Evolutionary conservation across 2,329 filamentous ascomycete genomes (phyloP), one percentile per base, ranked within the genome.

Genomic region (Didymella arachidicola): DNA sequence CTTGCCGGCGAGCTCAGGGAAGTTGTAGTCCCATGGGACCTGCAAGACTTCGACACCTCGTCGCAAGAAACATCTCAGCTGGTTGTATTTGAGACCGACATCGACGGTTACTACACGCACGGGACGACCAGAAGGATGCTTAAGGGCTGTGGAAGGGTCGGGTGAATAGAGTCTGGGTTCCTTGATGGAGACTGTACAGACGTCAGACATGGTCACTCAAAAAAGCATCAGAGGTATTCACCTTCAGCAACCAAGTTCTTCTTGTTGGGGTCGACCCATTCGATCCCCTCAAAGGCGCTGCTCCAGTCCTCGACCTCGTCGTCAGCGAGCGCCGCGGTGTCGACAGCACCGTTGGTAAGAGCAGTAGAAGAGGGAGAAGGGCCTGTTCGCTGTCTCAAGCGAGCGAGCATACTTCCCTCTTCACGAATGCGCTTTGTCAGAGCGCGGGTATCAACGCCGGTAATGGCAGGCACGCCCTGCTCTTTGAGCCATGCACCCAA

Each of bases 31-130:
- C 93, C 94, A 99, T 10, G 95, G 95, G 64, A 95, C 93, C 56
- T 97, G 92, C 65, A 97, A 81, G 48, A 98, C 93, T 77, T 99
- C 95, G 55, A 98, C 90, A 54, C 95, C 95, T 68, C 95, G 88
- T 71, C 88, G 89, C 59, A 99, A 84, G 71, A 99, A 88, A 81
- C 95, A 99, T 68, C 95, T 87, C 70, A 99, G 85, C 81, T 99
- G 95, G 81, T 98, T 99, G 82, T 92, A 97, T 81, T 99, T 99
- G 83, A 98, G 89, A 77, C 95, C 95, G 68, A 99, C 94, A 81
- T 99, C 95, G 68, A 99, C 86, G 76, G 93, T 97, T 49, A 98
- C 83, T 61, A 99, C 89, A 74, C 93, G 91, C 59, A 98, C 85
- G 48, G 89, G 85, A 69, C 93, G 90, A 62, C 94, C 95, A 56